Evolutionary conservation across 495 filamentous ascomycete species (phyloP).

Genomic region (Aspergillus panamensis): DNA sequence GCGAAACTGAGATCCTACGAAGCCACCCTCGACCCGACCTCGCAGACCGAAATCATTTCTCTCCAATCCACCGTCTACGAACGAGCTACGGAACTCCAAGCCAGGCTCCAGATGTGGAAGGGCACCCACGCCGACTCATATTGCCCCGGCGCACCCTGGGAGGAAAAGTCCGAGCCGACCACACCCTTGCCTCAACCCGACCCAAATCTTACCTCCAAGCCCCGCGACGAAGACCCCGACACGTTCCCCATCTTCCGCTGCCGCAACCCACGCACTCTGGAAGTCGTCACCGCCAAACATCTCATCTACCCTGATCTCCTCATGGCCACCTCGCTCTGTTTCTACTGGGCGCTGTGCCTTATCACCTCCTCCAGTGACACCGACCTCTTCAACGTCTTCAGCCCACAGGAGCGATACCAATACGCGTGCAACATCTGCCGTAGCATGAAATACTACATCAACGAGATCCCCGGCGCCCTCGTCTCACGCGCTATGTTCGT

Average conservation of each 20-base stretch:
- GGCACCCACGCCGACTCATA: slow-evolving; percentile 19
- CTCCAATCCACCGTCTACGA: slow-evolving; percentile 21
- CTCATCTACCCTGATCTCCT: slow-evolving; percentile 24
- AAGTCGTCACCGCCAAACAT: slow-evolving; percentile 11
- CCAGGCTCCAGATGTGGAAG: slow-evolving; percentile 23
- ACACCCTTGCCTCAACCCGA: neutral
- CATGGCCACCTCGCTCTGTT: slow-evolving; percentile 22
- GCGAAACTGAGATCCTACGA: slow-evolving; percentile 5
- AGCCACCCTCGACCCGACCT: neutral
- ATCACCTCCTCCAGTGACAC: slow-evolving; percentile 21
- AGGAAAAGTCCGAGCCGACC: slow-evolving; percentile 9
- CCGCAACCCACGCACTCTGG: slow-evolving; percentile 18
- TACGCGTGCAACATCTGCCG: slow-evolving; percentile 29
- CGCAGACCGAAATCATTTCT: slow-evolving; percentile 13
- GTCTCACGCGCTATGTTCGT: slow-evolving; percentile 31
- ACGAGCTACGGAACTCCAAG: slow-evolving; percentile 22
- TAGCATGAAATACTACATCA: slow-evolving; percentile 30
- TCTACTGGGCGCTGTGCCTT: slow-evolving; percentile 27
- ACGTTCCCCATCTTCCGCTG: slow-evolving; percentile 23
- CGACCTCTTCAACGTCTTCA: slow-evolving; percentile 21
- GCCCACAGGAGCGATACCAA: slow-evolving; percentile 24
- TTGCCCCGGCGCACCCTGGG: slow-evolving; percentile 12
- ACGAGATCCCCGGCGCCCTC: slow-evolving; percentile 23
- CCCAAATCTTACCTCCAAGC: neutral
- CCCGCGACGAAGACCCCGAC: neutral